Base-by-base conservation (phyloP, 73 alveolate species). In the Paramecium octaurelia region DNA sequence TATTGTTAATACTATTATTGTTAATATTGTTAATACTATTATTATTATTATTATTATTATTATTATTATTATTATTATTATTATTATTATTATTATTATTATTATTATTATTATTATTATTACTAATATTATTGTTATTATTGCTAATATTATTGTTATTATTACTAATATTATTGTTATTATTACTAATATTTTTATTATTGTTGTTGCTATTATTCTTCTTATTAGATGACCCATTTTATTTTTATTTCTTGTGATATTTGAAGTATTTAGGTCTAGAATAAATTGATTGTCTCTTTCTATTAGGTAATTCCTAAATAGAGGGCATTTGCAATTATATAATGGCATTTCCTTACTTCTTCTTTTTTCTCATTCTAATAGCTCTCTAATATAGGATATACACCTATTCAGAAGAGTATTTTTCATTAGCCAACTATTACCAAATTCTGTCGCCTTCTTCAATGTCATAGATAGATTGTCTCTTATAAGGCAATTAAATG, bases 301-400 rank as follows among this genome's bases (percentile, higher is more conserved):
- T 40, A 21, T 23, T 27, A 3, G 91, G 91, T 27, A 80, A 64
- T 44, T 80, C 91, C 48, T 80, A 14, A 34, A 80, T 38, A 12
- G 84, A 64, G 12, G 84, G 84, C 84, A 31, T 80, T 18, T 34
- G 18, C 29, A 80, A 80, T 80, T 31, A 48, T 12, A 29, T 73
- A 12, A 73, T 38, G 8, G 57, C 36, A 73, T 73, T 42, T 36
- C 38, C 38, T 35, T 34, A 27, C 88, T 80, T 80, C 12, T 44
- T 80, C 91, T 80, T 80, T 35, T 80, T 80, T 48, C 91, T 80
- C 91, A 80, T 80, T 43, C 91, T 80, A 10, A 80, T 48, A 6
- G 91, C 91, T 80, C 91, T 80, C 29, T 80, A 16, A 80, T 80
- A 80, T 42, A 80, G 50, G 6, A 80, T 24, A 18, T 44, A 80